Evolutionary conservation across 1,284 basidiomycete genomes (phyloP).

Genomic region (Boletus nobilissimus): DNA sequence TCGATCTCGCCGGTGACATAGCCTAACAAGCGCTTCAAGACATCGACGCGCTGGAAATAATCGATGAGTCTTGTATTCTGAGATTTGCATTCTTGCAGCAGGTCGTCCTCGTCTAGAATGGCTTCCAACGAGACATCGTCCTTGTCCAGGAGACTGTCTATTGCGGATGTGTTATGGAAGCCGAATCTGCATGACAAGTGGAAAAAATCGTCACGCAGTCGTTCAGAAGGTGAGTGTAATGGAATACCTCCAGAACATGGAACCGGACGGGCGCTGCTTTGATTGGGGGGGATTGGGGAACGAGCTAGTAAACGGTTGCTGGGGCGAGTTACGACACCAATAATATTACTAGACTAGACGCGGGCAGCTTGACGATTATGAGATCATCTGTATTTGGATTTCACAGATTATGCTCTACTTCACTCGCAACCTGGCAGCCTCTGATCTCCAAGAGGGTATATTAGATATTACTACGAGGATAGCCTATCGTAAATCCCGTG

Average conservation of each 20-base stretch:
- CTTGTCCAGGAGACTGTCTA: constrained; percentile 86
- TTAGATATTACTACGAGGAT: constrained; percentile 40
- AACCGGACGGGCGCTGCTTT: constrained; percentile 35
- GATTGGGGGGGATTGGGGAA: constrained; percentile 21
- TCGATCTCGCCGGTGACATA: constrained; percentile 90
- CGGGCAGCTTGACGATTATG: constrained; percentile 23
- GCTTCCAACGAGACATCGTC: constrained; percentile 88
- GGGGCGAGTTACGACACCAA: constrained; percentile 37
- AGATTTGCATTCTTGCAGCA: constrained; percentile 94
- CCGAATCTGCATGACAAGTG: constrained; percentile 69
- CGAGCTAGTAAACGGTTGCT: constrained; percentile 22
- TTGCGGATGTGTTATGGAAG: constrained; percentile 83
- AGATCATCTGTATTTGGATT: constrained; percentile 42
- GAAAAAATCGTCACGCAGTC: constrained; percentile 19
- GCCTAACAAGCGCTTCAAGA: constrained; percentile 81
- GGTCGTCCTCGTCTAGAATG: constrained; percentile 93
- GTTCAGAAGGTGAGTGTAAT: background rate
- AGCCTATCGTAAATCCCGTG: constrained; percentile 42
- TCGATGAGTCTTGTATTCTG: constrained; percentile 91
- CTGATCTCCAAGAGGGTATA: constrained; percentile 36
- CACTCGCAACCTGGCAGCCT: constrained; percentile 5
- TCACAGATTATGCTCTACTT: constrained; percentile 25
- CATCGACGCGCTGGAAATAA: constrained; percentile 84
- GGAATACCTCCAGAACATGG: constrained; percentile 58
- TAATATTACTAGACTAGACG: constrained; percentile 7